phyloP scores from a whole-genome alignment of 2,329 filamentous ascomycete genomes.

The Epichloe aotearoae region DNA sequence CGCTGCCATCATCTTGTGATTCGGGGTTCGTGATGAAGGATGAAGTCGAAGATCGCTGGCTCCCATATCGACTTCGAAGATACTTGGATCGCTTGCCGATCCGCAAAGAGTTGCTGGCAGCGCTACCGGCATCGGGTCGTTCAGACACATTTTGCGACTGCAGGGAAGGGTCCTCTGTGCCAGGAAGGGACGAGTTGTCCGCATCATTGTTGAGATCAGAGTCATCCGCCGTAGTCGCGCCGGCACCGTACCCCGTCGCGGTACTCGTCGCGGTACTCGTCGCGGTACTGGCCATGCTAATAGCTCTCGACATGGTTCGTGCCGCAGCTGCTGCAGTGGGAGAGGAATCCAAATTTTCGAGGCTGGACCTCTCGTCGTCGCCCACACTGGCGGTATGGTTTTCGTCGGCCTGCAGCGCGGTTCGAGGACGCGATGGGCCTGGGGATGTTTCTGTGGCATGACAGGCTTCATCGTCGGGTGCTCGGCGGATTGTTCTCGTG shows the following conservation, averaged over 20 bases:
- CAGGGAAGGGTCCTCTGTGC: conserved; percentile 15
- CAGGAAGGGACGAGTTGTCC: conserved; percentile 17
- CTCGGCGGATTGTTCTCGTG: conserved; percentile 25
- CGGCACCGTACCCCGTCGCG: neutral
- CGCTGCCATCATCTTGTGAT: conserved; percentile 51
- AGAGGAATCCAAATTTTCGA: conserved; percentile 43
- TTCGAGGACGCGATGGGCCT: conserved; percentile 19
- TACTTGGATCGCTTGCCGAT: conserved; percentile 38
- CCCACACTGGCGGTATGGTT: conserved; percentile 17
- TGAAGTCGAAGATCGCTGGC: conserved; percentile 47
- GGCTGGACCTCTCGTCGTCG: conserved; percentile 34
- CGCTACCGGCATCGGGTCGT: conserved; percentile 30
- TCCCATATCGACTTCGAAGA: conserved; percentile 42
- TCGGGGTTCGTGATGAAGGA: conserved; percentile 43
- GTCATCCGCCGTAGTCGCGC: conserved; percentile 8
- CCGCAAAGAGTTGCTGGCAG: conserved; percentile 32
- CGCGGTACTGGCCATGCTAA: conserved; percentile 30
- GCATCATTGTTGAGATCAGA: conserved; percentile 14
- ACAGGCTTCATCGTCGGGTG: conserved; percentile 29
- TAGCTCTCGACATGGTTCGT: conserved; percentile 37
- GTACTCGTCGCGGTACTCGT: no score
- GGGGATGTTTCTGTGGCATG: conserved; percentile 42
- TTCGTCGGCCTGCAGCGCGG: conserved; percentile 3
- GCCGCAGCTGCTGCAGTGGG: conserved; percentile 42
- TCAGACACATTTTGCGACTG: conserved; percentile 20